Conservation (phyloP, 2,329 filamentous ascomycete genomes). For the Alternaria sp. region DNA sequence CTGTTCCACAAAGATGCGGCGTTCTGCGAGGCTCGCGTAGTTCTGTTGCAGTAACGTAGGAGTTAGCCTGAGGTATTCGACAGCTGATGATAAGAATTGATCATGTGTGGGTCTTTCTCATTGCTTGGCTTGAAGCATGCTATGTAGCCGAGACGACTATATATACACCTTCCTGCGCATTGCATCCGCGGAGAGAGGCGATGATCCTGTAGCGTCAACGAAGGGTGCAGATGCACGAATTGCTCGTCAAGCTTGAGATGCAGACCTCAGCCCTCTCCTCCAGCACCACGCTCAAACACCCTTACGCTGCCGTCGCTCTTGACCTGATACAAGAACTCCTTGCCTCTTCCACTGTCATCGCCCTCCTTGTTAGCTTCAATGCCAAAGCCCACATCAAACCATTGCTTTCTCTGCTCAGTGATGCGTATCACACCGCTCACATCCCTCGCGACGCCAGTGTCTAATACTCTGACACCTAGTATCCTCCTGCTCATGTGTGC, state of each 20-base stretch:
- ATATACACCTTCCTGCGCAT: not conserved
- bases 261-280: conserved; percentile 17
- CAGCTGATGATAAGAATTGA: not conserved
- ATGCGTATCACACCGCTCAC: conserved; percentile 87
- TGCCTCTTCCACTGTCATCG: conserved; percentile 53
- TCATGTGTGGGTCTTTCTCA: not conserved
- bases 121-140: not conserved
- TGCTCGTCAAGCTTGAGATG: not conserved
- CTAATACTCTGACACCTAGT: conserved; percentile 75
- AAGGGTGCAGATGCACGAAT: not conserved
- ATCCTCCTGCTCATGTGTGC: conserved; percentile 79
- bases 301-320: conserved; percentile 77
- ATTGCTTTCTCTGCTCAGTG: conserved; percentile 55
- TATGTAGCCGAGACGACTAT: not conserved
- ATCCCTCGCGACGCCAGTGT: conserved; percentile 88
- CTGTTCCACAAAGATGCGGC: no score
- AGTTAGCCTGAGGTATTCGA: not conserved
- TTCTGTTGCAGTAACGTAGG: not conserved
- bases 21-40: not conserved
- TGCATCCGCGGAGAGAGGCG: not conserved
- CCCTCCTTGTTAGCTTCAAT: conserved; percentile 30
- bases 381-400: conserved; percentile 35
- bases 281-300: conserved; percentile 80
- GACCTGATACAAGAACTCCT: conserved; percentile 82
- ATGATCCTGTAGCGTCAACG: not conserved